Evolutionary conservation across 306 rosid genomes (phyloP).

Genomic region (Medicago lupulina): DNA sequence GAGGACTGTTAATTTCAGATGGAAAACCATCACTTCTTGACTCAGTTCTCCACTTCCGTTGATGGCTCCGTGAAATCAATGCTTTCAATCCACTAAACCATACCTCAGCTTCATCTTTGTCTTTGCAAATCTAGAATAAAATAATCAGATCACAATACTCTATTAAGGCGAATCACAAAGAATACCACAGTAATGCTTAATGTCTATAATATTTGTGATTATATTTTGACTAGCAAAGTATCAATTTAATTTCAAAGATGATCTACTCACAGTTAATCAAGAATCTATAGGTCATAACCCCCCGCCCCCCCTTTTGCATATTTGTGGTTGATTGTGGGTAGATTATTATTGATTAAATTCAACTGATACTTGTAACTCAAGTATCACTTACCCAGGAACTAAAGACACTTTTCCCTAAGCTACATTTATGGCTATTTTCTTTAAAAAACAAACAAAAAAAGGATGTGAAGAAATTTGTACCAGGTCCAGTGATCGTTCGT

Average conservation of each 20-base stretch:
- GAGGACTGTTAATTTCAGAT: conserved; percentile 95
- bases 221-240: conserved; percentile 28
- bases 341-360: conserved; percentile 4
- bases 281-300: not conserved
- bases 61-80: conserved; percentile 82
- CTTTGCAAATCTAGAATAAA: conserved; percentile 89
- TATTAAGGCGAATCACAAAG: conserved; percentile 30
- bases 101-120: conserved; percentile 98
- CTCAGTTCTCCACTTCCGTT: conserved; percentile 92
- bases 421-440: not conserved
- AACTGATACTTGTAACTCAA: conserved; percentile 1
- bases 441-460: not conserved
- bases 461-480: conserved; percentile 46
- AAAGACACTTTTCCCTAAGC: conserved; percentile 4
- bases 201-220: conserved; percentile 14
- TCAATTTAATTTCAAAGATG: conserved; percentile 12
- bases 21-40: conserved; percentile 96
- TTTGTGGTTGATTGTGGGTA: not conserved
- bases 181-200: conserved; percentile 20
- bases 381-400: not conserved
- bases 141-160: conserved; percentile 44
- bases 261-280: conserved; percentile 4
- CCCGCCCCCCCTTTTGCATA: no score
- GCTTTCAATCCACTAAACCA: conserved; percentile 99
- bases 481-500: conserved; percentile 90